Conservation (phyloP, 306 rosid genomes). For the Dryas drummondii region DNA sequence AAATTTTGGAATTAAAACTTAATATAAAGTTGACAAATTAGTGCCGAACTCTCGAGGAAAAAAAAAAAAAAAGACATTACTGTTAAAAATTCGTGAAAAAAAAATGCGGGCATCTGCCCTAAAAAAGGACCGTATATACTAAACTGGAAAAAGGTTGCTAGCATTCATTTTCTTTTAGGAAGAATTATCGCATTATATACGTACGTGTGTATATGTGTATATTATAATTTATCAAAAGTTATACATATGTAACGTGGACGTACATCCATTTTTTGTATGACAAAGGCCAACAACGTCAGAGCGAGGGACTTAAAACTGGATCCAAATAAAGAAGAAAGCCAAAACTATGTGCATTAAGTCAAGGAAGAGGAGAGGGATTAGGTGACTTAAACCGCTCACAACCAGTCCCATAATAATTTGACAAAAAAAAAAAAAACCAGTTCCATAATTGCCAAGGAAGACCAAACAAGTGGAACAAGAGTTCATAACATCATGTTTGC, state of each 20-base stretch:
- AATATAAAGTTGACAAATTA: no score
- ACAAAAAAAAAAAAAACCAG: background rate
- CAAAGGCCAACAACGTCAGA: background rate
- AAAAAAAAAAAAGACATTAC: no score
- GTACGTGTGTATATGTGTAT: no score
- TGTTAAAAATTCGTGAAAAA: no score
- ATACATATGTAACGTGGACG: background rate
- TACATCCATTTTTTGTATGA: background rate
- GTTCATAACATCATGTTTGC: background rate
- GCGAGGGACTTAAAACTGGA: background rate
- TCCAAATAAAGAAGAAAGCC: background rate
- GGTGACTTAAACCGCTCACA: conserved; percentile 1
- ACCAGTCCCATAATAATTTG: background rate
- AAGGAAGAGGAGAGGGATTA: background rate
- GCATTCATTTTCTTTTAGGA: no score
- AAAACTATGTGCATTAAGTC: background rate
- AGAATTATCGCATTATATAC: no score
- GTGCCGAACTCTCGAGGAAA: no score
- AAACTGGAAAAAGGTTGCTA: no score
- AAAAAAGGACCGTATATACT: no score
- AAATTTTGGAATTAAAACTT: no score
- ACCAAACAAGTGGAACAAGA: background rate
- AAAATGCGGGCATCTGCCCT: no score
- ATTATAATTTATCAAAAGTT: background rate
- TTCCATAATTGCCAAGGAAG: no score